phyloP scores from a whole-genome alignment of 2,329 filamentous ascomycete species.

The Hymenoscyphus fraxineus region DNA sequence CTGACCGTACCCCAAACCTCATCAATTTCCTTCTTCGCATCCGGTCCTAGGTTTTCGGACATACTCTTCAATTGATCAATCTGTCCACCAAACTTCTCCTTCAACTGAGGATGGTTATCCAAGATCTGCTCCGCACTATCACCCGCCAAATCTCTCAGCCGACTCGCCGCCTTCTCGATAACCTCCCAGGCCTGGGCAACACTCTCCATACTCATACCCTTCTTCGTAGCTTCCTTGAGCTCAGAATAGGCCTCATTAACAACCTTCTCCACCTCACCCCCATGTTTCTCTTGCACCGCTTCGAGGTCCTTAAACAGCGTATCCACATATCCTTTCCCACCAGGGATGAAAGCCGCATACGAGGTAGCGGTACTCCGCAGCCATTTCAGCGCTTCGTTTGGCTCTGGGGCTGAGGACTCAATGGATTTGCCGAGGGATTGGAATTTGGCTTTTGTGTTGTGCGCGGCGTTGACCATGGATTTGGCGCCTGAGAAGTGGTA shows the following conservation, averaged over 20 bases:
- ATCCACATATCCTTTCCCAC: conserved; percentile 65
- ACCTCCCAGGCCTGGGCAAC: conserved; percentile 59
- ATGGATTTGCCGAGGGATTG: conserved; percentile 41
- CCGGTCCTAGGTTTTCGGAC: conserved; percentile 66
- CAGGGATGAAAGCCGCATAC: conserved; percentile 70
- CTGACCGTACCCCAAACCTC: conserved; percentile 65
- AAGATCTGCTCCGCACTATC: conserved; percentile 63
- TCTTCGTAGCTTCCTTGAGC: conserved; percentile 57
- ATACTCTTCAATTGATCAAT: conserved; percentile 66
- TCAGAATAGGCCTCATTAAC: conserved; percentile 64
- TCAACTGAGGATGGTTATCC: conserved; percentile 69
- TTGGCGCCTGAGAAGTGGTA: conserved; percentile 48
- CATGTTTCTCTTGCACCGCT: conserved; percentile 61
- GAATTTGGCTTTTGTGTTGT: conserved; percentile 58
- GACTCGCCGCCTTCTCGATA: conserved; percentile 57
- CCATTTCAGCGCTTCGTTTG: conserved; percentile 63
- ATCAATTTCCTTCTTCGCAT: conserved; percentile 73
- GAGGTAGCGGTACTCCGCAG: conserved; percentile 63
- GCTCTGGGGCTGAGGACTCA: conserved; percentile 50
- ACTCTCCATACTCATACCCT: conserved; percentile 59
- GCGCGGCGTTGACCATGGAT: conserved; percentile 44
- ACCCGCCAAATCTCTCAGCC: conserved; percentile 57
- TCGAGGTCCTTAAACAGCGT: conserved; percentile 68
- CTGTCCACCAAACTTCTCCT: conserved; percentile 67
- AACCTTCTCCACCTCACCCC: conserved; percentile 66